Evolutionary conservation across 805 yeast species (phyloP), one percentile per base, ranked within the genome.

Genomic region (Suhomyces faveliae): DNA sequence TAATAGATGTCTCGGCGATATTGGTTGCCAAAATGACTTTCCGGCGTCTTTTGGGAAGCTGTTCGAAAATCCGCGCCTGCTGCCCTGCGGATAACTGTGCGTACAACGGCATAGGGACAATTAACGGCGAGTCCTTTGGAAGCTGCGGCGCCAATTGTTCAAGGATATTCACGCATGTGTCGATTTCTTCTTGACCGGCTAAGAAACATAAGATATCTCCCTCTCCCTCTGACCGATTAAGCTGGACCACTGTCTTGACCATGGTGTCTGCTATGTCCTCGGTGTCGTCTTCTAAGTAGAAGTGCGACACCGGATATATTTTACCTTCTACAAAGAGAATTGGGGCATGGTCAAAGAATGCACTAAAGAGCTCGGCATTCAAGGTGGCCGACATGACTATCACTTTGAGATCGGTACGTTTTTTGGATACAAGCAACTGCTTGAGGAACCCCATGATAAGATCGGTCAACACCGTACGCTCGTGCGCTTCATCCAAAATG

Each of bases 131-230:
- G 33, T 81, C 85, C 49, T 74, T 79, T 0, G 92, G 89, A 23
- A 91, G 64, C 40, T 77, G 75, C 0, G 87, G 86, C 1, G 91
- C 78, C 17, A 85, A 59, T 33, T 78, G 76, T 46, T 71, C 77
- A 47, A 94, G 67, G 1, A 84, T 66, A 12, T 79, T 77, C 1
- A 82, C 89, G 11, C 87, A 85, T 56, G 85, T 85, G 63, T 94
- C 99, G 63, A 94, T 94, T 61, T 94, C 99, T 61, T 94, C 99
- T 65, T 94, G 99, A 52, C 99, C 99, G 0, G 98, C 91, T 46
- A 94, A 69, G 61, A 94, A 94, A 46, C 92, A 92, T 23, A 94
- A 68, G n/a, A 94, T 80, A 63, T 94, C 99, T 40, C 99, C 99
- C 25, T 79, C 78, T 13, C 80, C 87, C 62, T 94, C 97, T 6